phyloP scores from a whole-genome alignment of 257 asterid genomes.

The Pogostemon cablin region DNA sequence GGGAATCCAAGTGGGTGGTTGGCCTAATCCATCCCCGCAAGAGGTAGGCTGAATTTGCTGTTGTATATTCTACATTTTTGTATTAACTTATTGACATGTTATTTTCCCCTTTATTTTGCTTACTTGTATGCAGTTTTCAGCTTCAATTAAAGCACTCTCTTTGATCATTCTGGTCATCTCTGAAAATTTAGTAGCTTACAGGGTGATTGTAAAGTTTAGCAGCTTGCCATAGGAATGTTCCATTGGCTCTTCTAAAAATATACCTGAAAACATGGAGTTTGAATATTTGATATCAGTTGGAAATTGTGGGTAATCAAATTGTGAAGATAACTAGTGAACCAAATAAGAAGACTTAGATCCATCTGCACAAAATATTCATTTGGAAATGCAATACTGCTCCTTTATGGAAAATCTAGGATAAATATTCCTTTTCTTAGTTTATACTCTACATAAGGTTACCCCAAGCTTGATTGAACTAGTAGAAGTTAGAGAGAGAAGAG shows the following conservation, averaged over 20 bases:
- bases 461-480: background rate
- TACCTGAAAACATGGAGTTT: background rate
- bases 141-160: conserved; percentile 5
- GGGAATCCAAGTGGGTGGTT: conserved; percentile 54
- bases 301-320: background rate
- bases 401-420: background rate
- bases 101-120: background rate
- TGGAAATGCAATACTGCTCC: background rate
- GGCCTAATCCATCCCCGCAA: conserved; percentile 54
- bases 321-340: background rate
- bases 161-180: background rate
- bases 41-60: conserved; percentile 54
- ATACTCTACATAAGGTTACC: background rate
- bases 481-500: background rate
- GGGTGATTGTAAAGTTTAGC: background rate
- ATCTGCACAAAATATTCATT: background rate
- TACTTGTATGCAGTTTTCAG: background rate
- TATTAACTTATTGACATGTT: background rate
- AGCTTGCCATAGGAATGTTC: background rate
- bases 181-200: background rate
- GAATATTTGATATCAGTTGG: background rate
- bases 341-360: background rate
- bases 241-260: background rate
- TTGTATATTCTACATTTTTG: conserved; percentile 1
- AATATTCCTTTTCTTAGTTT: background rate